Evolutionary conservation across 768 basidiomycete species (phyloP).

Genomic region (Amanita rimosa): DNA sequence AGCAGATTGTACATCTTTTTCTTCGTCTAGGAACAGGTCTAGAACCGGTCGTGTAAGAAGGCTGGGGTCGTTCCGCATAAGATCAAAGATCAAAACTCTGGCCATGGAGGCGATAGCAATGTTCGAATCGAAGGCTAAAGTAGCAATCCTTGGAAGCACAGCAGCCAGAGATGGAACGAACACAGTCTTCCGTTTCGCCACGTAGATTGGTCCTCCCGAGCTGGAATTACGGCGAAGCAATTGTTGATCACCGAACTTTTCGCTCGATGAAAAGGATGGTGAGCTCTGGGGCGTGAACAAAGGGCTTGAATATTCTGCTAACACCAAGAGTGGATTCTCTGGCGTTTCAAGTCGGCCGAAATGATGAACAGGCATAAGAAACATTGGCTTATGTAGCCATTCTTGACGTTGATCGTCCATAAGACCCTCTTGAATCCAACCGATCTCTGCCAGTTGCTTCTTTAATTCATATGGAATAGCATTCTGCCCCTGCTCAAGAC

Average conservation of each 20-base stretch:
- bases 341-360: constrained; percentile 38
- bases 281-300: constrained; percentile 20
- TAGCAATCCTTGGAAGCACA: constrained; percentile 42
- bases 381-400: constrained; percentile 54
- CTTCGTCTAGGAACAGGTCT: constrained; percentile 43
- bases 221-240: constrained; percentile 50
- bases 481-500: constrained; percentile 34
- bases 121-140: constrained; percentile 41
- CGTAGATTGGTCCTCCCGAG: constrained; percentile 30
- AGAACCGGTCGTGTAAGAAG: constrained; percentile 54
- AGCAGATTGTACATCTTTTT: constrained; percentile 33
- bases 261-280: constrained; percentile 10
- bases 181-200: constrained; percentile 48
- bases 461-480: constrained; percentile 54
- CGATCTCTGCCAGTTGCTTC: constrained; percentile 59
- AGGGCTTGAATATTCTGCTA: constrained; percentile 21
- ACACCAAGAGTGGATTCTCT: constrained; percentile 13
- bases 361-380: constrained; percentile 46
- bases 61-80: constrained; percentile 67
- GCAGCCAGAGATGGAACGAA: constrained; percentile 52
- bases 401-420: constrained; percentile 43
- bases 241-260: constrained; percentile 15
- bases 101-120: constrained; percentile 45
- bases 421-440: constrained; percentile 56
- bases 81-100: constrained; percentile 43